Evolutionary conservation across 2,329 filamentous ascomycete genomes (phyloP), one percentile per base, ranked within the genome.

Genomic region (Tolypocladium album): DNA sequence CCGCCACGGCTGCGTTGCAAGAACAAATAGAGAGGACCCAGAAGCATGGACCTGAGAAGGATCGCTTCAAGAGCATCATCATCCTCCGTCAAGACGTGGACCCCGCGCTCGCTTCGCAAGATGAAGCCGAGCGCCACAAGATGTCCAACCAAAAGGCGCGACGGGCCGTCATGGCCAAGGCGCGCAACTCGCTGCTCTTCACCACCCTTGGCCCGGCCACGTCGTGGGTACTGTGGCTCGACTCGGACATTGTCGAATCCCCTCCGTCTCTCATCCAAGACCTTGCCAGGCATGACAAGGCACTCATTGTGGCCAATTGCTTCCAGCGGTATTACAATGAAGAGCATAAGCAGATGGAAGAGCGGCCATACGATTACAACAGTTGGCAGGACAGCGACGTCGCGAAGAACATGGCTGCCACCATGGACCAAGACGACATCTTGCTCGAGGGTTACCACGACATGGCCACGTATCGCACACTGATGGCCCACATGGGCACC

Each of bases 61-160:
- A 90, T 69, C 88, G 92, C 61, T 99, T 99, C 78, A 89, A 92
- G 67, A 92, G 89, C 71, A 88, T 99, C 69, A 93, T 92, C 64
- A 97, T 99, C 69, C 84, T 97, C 67, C 86, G 94, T 61, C 93
- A 99, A 74, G 94, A 99, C 76, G 95, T 95, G 65, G 92, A 97
- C 60, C 86, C 88, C 12, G 89, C 92, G 0, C 75, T 96, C 38
- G 66, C 76, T 6, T 92, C 90, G 11, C 94, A 97, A 74, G 85
- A 87, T 66, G 94, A 99, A 76, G 80, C 82, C 61, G 92, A 97
- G 73, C 85, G 94, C 36, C 94, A 99, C 77, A 95, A 96, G 75
- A 85, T 97, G 77, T 79, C 86, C 63, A 92, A 95, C 70, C 94
- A 99, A 72, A 96, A 95, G 75, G 81, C 79, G 8, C 86, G 94